Base-by-base conservation (phyloP, 2,329 filamentous ascomycete species). In the Pestalotiopsis fici region DNA sequence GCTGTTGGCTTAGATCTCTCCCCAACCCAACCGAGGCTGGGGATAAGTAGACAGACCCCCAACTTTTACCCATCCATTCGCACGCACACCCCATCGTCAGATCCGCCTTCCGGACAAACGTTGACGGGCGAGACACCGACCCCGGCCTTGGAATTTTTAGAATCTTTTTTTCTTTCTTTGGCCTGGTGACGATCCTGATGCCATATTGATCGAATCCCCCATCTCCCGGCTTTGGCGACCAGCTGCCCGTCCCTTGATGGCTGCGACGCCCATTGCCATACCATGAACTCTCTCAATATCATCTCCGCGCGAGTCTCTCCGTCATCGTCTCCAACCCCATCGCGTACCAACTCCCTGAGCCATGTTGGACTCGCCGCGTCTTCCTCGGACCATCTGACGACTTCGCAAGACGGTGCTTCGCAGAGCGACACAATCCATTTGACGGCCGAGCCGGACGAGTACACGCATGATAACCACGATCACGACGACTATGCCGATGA, bases 201-300 rank as follows among this genome's bases (percentile, higher is more conserved):
- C 63, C 21, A 65, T 65, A 57, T 59, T 65, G 50, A 57, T 50
- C 31, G 43, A 11, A n/a, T 50, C n/a, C 43, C 27, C 63, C 18
- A 18, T 39, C n/a, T 50, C n/a, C 55, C 18, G 55, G 37, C 25
- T 61, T 66, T 68, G 68, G 70, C 71, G 66, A 72, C 31, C 68
- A 67, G 68, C 69, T 68, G 69, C 23, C 65, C 67, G 66, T 70
- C 65, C 73, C 43, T 75, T 83, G 81, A 88, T 90, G 88, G 88
- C 86, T 85, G 81, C 79, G 80, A 77, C 74, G 69, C 79, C 75
- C 79, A 79, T 74, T 74, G 77, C 74, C 80, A 81, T 85, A 93
- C 87, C 83, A 98, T 98, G 95, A 98, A 98, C 90, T 97, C 95
- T 76, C 86, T 97, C 85, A 97, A 96, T 84, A 93, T 97, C 80